Conservation (phyloP, 1,284 basidiomycete genomes). For the Trametes polyzona region DNA sequence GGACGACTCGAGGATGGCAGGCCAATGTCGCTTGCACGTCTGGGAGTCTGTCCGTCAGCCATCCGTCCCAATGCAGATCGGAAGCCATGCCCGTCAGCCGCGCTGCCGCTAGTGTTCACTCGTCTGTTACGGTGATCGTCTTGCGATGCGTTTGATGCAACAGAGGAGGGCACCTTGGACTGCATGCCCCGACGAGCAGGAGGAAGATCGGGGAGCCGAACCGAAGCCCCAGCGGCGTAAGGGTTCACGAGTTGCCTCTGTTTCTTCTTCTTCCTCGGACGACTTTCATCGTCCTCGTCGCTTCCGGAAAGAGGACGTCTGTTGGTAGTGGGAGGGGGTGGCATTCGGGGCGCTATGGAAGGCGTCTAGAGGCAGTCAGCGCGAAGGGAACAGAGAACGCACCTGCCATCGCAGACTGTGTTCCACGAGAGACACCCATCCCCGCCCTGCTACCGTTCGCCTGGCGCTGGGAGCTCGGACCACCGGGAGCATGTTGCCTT, state of each 20-base stretch:
- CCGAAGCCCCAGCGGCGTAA: background rate
- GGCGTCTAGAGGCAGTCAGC: background rate
- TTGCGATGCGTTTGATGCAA: too few species aligned
- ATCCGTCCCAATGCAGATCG: too few species aligned
- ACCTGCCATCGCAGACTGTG: slow-evolving; percentile 1
- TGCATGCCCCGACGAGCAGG: too few species aligned
- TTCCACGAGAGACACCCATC: background rate
- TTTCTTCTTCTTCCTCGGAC: slow-evolving; percentile 18
- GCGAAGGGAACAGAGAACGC: background rate
- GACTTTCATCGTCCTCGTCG: slow-evolving; percentile 5
- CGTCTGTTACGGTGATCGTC: too few species aligned
- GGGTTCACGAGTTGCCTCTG: slow-evolving; percentile 9
- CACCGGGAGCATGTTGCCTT: background rate
- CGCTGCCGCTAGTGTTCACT: too few species aligned
- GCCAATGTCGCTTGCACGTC: background rate
- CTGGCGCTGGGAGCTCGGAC: background rate
- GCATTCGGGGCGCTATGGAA: background rate
- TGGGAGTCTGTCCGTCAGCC: background rate
- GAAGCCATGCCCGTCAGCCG: too few species aligned
- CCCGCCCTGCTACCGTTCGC: background rate
- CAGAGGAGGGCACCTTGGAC: too few species aligned
- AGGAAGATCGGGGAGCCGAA: too few species aligned
- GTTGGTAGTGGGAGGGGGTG: background rate
- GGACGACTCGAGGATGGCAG: background rate
- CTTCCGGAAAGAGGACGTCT: slow-evolving; percentile 7